phyloP scores from a whole-genome alignment of 306 rosid genomes.

The Vigna nakashimae region DNA sequence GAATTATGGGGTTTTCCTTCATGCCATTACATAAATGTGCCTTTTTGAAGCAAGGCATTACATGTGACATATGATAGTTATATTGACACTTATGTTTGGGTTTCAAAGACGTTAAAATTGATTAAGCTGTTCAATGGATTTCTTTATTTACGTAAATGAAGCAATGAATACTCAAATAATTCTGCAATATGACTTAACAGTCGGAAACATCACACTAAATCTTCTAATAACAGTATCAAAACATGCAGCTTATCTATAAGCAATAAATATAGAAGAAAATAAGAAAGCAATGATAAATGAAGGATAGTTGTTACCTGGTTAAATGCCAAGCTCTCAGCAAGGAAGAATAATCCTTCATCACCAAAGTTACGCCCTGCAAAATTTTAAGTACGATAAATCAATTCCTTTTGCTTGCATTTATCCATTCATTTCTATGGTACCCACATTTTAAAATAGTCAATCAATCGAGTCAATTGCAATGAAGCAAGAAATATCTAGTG shows the following conservation, averaged over 20 bases:
- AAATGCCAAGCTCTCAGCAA: constrained; percentile 87
- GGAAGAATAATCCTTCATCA: constrained; percentile 91
- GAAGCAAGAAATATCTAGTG: constrained; percentile 20
- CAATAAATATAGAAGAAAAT: constrained; percentile 32
- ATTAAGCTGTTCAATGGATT: constrained; percentile 24
- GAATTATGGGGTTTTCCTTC: constrained; percentile 14
- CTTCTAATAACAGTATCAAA: constrained; percentile 21
- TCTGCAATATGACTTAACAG: not conserved
- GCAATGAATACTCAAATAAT: constrained; percentile 37
- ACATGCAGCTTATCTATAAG: constrained; percentile 1
- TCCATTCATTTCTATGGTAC: constrained; percentile 24
- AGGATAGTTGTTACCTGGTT: constrained; percentile 68
- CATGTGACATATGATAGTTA: not conserved
- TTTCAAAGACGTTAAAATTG: constrained; percentile 9
- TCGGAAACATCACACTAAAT: constrained; percentile 29
- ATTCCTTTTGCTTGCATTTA: constrained; percentile 21
- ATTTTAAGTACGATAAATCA: constrained; percentile 27
- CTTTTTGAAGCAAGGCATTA: constrained; percentile 27
- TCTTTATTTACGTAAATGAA: constrained; percentile 33
- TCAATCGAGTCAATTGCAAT: constrained; percentile 35
- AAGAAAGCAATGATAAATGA: constrained; percentile 24
- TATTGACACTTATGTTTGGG: constrained; percentile 16
- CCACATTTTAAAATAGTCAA: constrained; percentile 2
- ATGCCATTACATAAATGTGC: constrained; percentile 2
- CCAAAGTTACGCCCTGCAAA: constrained; percentile 94